Conservation (phyloP, 2,329 filamentous ascomycete genomes). For the Alternaria triticimaculans region DNA sequence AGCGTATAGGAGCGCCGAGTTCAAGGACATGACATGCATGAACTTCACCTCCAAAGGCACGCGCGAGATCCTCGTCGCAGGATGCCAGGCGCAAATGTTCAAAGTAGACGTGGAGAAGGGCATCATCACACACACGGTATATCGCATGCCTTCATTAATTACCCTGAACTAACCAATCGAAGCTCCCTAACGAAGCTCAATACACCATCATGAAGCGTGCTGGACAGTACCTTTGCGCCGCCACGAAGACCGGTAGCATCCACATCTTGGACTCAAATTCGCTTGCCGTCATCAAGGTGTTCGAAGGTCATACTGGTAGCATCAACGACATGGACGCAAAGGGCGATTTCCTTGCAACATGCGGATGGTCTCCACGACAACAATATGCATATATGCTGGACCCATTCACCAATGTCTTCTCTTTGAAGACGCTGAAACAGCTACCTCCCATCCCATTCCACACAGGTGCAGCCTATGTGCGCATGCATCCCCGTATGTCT, state of each 20-base stretch:
- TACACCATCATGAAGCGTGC: constrained; percentile 93
- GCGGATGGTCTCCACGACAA: constrained; percentile 87
- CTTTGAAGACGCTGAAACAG: constrained; percentile 87
- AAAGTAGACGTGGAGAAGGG: constrained; percentile 69
- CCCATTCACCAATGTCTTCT: constrained; percentile 92
- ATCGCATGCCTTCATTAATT: constrained; percentile 1
- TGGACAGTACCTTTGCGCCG: constrained; percentile 86
- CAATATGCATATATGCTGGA: constrained; percentile 83
- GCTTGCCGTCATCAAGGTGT: constrained; percentile 80
- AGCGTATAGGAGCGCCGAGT: constrained; percentile 67
- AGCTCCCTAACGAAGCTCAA: constrained; percentile 74
- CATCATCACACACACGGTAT: constrained; percentile 50
- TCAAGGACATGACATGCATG: constrained; percentile 92
- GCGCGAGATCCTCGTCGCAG: constrained; percentile 83
- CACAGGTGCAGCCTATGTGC: constrained; percentile 88
- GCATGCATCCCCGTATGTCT: constrained; percentile 94
- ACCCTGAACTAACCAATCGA: constrained; percentile 18
- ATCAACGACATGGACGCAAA: constrained; percentile 98
- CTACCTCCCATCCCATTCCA: constrained; percentile 92
- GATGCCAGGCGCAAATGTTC: constrained; percentile 86
- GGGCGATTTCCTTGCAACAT: constrained; percentile 93
- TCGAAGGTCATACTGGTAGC: constrained; percentile 86
- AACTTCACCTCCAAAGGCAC: constrained; percentile 89
- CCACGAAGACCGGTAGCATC: constrained; percentile 80
- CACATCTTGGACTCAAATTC: constrained; percentile 83